Evolutionary conservation across 2,329 filamentous ascomycete species (phyloP), one percentile per base, ranked within the genome.

Genomic region (Monilinia vaccinii-corymbosi): DNA sequence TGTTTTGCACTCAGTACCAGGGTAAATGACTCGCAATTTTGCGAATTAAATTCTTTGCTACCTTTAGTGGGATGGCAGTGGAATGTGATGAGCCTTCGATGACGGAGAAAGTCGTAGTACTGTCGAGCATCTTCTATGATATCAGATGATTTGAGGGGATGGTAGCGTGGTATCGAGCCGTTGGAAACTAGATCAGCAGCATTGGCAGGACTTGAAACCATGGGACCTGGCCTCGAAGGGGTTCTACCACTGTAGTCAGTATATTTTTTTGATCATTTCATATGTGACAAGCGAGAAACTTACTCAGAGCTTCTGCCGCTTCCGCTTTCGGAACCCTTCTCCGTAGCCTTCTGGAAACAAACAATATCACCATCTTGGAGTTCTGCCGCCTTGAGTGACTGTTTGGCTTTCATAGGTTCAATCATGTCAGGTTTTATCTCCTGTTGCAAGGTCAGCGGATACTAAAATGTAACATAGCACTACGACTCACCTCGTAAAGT

Each of bases 361-460:
- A 99, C 85, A 66, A 99, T 96, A 71, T 99, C 94, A 52, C 94
- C 94, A 69, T 99, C 93, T 72, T 97, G 93, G 28, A 99, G 88
- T 73, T 99, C 95, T 1, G 94, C 94, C 62, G 89, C 86, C 66
- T 91, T 89, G 62, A 99, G 80, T 0, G 91, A 91, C 70, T 91
- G 85, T 76, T 96, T 97, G 0, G 87, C 82, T 75, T 97, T 97
- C 78, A 99, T 87, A 8, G 83, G 81, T 71, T 99, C 95, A 66
- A 99, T 96, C 92, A 97, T 97, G 62, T 85, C 89, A 56, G 92
- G 91, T 75, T 97, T 99, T 75, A 99, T 97, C 77, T 99, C 94
- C 80, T 83, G 61, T 36, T 31, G 52, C 13, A 59, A 10, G 42
- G 49, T 71, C 68, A 70, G 56, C 56, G 47, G 16, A 11, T 4